Conservation (phyloP, 2,329 filamentous ascomycete genomes). For the Aspergillus quadricinctus region DNA sequence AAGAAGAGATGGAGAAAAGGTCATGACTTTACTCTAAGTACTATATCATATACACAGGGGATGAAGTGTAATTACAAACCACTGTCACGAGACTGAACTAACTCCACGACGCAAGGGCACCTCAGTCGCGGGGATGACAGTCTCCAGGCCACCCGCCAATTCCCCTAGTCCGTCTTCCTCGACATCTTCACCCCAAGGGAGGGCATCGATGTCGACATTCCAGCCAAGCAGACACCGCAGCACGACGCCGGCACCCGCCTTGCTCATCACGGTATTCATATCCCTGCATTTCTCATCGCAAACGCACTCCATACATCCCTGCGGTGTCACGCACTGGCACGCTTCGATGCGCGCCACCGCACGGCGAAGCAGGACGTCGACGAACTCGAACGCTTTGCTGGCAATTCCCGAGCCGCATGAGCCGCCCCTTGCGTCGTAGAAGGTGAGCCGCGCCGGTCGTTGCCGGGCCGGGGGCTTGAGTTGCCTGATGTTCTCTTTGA, state of each 20-base stretch:
- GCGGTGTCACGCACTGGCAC: conserved; percentile 62
- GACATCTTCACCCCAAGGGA: conserved; percentile 82
- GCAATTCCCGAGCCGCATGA: conserved; percentile 78
- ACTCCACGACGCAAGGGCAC: conserved; percentile 44
- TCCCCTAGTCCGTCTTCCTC: conserved; percentile 66
- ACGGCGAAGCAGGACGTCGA: conserved; percentile 71
- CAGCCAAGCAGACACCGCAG: conserved; percentile 69
- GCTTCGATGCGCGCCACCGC: conserved; percentile 71
- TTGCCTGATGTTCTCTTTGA: conserved; percentile 10
- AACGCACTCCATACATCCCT: conserved; percentile 87
- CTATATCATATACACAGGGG: too few relatives aligned
- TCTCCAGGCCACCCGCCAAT: conserved; percentile 70
- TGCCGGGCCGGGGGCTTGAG: conserved; percentile 55
- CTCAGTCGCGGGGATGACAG: conserved; percentile 68
- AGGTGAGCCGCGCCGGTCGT: conserved; percentile 80
- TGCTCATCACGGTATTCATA: conserved; percentile 88
- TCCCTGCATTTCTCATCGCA: conserved; percentile 80
- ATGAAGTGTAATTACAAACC: too few relatives aligned
- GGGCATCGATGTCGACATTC: conserved; percentile 74
- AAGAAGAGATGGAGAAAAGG: too few relatives aligned
- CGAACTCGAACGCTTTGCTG: conserved; percentile 88
- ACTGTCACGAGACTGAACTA: not conserved
- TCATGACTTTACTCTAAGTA: too few relatives aligned
- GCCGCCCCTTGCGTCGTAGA: conserved; percentile 93
- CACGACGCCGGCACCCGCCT: conserved; percentile 78